Conservation (phyloP, 129 eudicot species). For the Tagetes erecta region DNA sequence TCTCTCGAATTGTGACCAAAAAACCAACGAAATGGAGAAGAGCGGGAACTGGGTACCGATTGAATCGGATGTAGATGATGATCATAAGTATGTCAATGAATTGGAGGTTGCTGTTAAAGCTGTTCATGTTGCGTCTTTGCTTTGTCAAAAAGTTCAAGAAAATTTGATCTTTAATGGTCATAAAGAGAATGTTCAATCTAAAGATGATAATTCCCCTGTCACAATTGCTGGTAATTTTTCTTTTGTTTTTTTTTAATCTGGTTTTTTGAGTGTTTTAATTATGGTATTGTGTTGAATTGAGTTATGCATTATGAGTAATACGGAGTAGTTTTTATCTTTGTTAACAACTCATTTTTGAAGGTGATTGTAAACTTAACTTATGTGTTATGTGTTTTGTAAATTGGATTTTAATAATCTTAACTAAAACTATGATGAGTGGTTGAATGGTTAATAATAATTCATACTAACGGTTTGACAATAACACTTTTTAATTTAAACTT, state of each 20-base stretch:
- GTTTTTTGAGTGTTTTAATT: conserved; percentile 3
- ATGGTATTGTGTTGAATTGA: not conserved
- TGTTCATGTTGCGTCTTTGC: conserved; percentile 81
- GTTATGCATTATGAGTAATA: not conserved
- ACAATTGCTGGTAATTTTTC: conserved; percentile 69
- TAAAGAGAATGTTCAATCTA: conserved; percentile 60
- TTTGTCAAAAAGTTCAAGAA: conserved; percentile 71
- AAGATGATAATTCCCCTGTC: conserved; percentile 83
- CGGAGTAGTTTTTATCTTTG: too few species aligned
- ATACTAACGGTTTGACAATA: too few species aligned
- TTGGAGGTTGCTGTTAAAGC: conserved; percentile 83
- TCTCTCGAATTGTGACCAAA: conserved; percentile 32
- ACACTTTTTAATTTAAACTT: too few species aligned
- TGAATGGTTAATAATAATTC: too few species aligned
- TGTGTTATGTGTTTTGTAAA: too few species aligned
- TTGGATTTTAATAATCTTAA: too few species aligned
- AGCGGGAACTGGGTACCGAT: conserved; percentile 15
- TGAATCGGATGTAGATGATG: conserved; percentile 30
- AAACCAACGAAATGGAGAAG: conserved; percentile 45
- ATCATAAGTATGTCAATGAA: conserved; percentile 47
- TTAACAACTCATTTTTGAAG: too few species aligned
- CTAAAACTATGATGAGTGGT: too few species aligned
- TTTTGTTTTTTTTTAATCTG: not conserved
- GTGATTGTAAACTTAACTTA: too few species aligned
- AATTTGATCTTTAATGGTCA: conserved; percentile 42